A percentile compares a stretch with the other conserved stretches of the same genome.
Evolutionary conservation across 441 rosid genomes (phyloP).

Genomic region (Rhodomyrtus psidioides): DNA sequence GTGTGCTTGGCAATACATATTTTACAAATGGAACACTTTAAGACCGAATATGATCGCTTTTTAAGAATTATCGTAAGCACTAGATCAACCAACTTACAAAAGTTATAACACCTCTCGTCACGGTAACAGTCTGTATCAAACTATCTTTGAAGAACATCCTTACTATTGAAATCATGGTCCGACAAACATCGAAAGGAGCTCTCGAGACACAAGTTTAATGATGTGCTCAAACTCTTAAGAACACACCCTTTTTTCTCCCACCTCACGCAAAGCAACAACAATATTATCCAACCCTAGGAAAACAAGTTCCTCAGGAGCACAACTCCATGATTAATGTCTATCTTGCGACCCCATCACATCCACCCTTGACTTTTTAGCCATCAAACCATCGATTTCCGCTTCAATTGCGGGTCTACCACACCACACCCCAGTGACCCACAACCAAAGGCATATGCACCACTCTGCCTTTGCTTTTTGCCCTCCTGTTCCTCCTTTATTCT

Average conservation of each 20-base stretch:
- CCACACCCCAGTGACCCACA: background rate
- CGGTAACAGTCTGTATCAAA: background rate
- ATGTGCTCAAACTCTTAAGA: background rate
- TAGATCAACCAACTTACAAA: background rate
- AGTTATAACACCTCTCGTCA: background rate
- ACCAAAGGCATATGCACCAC: background rate
- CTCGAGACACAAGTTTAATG: background rate
- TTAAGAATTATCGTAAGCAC: background rate
- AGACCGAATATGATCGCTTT: background rate
- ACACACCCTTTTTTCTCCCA: background rate
- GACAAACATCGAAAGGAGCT: background rate
- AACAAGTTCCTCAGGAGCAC: background rate
- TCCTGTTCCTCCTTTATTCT: background rate
- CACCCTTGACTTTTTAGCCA: background rate
- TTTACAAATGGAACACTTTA: background rate
- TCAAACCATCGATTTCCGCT: background rate
- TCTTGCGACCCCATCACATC: background rate
- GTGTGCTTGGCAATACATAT: background rate
- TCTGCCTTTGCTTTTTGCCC: background rate
- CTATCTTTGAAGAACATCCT: background rate
- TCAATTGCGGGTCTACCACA: background rate
- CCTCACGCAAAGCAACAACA: background rate
- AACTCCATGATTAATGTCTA: background rate
- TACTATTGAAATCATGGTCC: background rate
- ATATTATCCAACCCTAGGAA: background rate